Percentiles rank a stretch among this genome's conserved stretches.
Conservation (phyloP, 768 basidiomycete genomes). For the Russula griseocarnosa region DNA sequence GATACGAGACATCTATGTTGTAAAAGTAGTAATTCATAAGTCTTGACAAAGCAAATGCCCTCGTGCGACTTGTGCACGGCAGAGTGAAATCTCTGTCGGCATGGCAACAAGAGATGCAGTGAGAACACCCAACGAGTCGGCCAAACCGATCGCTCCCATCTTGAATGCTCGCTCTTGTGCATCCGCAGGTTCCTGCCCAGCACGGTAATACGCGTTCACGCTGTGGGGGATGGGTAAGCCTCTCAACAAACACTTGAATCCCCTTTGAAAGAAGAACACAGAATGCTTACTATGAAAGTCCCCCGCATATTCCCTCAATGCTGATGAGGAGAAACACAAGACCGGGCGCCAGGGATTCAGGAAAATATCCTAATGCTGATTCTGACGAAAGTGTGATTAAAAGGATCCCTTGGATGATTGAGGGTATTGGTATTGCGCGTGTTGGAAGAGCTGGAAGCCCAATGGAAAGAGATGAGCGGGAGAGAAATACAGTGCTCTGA, state of each 20-base stretch:
- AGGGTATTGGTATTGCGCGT: constrained; percentile 66
- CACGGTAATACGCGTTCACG: constrained; percentile 81
- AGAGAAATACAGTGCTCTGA: constrained; percentile 88
- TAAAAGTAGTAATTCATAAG: constrained; percentile 37
- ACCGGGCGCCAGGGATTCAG: constrained; percentile 44
- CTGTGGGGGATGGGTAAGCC: constrained; percentile 38
- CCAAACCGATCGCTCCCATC: constrained; percentile 85
- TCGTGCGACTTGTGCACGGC: constrained; percentile 62
- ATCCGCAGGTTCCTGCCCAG: constrained; percentile 65
- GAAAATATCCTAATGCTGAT: constrained; percentile 65
- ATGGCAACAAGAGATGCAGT: constrained; percentile 61
- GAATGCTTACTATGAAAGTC: constrained; percentile 78
- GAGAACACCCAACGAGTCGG: constrained; percentile 72
- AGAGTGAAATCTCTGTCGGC: constrained; percentile 74
- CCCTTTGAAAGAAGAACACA: constrained; percentile 15
- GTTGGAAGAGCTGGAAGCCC: constrained; percentile 76
- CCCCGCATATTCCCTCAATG: constrained; percentile 89
- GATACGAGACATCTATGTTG: not conserved
- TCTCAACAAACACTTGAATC: no score
- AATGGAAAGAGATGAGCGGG: constrained; percentile 84
- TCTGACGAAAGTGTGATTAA: constrained; percentile 60
- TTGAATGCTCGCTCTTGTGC: constrained; percentile 80
- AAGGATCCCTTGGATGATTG: constrained; percentile 66
- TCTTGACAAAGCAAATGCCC: constrained; percentile 69
- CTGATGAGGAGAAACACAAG: constrained; percentile 75